Base-by-base conservation (phyloP, 2,329 filamentous ascomycete genomes). In the Camillea tinctor region DNA sequence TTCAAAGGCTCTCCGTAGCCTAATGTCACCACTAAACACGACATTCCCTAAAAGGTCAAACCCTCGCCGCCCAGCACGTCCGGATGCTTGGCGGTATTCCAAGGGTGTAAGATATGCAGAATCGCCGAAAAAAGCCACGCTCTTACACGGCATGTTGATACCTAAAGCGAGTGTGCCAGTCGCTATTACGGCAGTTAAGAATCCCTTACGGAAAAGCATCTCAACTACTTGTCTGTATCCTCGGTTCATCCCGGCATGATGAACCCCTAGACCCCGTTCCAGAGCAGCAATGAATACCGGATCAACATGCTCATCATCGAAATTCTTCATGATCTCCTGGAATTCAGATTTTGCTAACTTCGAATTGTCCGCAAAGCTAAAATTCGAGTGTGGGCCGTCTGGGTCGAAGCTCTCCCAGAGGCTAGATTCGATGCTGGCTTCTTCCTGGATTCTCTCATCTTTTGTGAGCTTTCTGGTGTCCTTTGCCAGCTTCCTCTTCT, bases 111-210 rank as follows among this genome's bases (percentile, higher is more conserved):
- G 76, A 69, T 84, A 92, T 2, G 90, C 80, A 0, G 87, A 91
- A 71, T 93, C 90, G 0, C 89, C 89, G 17, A 81, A 82, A 72
- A 94, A 94, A 1, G 92, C 85, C 0, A 93, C 89, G 1, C 90
- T 94, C 72, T 91, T 91, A 72, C 90, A 93, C 9, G 91, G 91
- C 88, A 92, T 91, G 67, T 92, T 94, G 77, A 94, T 89, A 77
- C 91, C 91, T 4, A 93, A 77, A 1, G 88, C 88, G 21, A 93
- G 80, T 0, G 90, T 93, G 1, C 89, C 90, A 1, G 90, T 93
- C 0, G 90, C 90, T 23, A 93, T 81, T 24, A 93, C 86, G 1
- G 89, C 86, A 7, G 84, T 82, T 49, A 93, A 74, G 69, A 84
- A 93, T 0, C 89, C 88, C 71, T 84, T 88, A 8, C 91, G 83